Base-by-base conservation (phyloP, 148 eudicot species). In the Selenicereus undatus region DNA sequence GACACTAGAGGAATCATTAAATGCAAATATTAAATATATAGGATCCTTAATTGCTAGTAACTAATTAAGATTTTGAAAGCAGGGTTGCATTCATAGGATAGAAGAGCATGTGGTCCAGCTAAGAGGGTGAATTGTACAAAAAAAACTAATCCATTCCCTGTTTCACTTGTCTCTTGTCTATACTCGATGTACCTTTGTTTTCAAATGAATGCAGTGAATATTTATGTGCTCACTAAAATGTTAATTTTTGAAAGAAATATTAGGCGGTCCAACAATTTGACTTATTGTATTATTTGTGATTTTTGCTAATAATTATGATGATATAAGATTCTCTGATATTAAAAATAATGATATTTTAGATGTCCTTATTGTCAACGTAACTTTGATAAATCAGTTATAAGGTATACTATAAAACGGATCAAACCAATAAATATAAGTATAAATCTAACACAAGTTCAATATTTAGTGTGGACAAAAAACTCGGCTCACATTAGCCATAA, bases 31-130 rank as follows among this genome's bases (percentile, higher is more conserved):
- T 39, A 39, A 4, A 39, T 7, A 1, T 7, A 5, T 5, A 39
- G 5, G 0, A 39, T 39, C 43, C 43, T 39, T 39, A 39, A 39
- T 36, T 36, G 39, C 39, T 36, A 4, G 39, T 36, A 36, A 58
- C n/a, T 58, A 58, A 58, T 21, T 66, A 43, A 66, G 60, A 66
- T 66, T 78, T 78, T 68, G 17, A 48, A 71, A 43, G 17, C n/a
- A 79, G n/a, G 43, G n/a, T 79, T 72, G 54, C 71, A 71, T 32
- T 11, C 82, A 80, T 42, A 56, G 17, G 76, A 56, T 70, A 78
- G 35, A 77, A 54, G 76, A 64, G 82, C 76, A 60, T 74, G 84
- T 82, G 87, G 87, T 82, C 84, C 87, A 73, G 48, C 36, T 64
- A 69, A 73, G 42, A 81, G 39, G 16, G 30, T 71, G 26, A 50